These are phyloP conservation scores for Dioscorea alata DNA, from an alignment of 106 monocot genomes.

Conservation along the genomic window DNA sequence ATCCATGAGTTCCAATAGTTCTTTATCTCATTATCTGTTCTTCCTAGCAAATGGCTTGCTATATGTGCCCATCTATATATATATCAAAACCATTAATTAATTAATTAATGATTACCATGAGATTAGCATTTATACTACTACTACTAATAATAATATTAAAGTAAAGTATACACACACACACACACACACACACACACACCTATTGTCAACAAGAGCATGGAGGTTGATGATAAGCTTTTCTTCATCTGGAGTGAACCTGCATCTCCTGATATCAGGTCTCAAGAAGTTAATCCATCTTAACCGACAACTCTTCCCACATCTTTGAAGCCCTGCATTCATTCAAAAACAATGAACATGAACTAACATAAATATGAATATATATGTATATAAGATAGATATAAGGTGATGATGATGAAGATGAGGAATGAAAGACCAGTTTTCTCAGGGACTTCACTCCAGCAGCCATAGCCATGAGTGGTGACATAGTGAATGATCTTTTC, in stretches of 20 bases:
- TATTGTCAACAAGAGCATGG: constrained; percentile 55
- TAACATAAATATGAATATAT: too few relatives aligned
- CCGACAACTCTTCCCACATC: constrained; percentile 62
- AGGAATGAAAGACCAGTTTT: constrained; percentile 2
- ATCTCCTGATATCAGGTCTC: constrained; percentile 54
- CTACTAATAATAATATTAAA: too few relatives aligned
- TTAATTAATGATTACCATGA: background rate
- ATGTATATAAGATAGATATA: background rate
- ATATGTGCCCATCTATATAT: constrained; percentile 64
- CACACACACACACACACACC: constrained; percentile 17
- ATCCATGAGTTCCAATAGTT: constrained; percentile 84
- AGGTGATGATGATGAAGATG: background rate
- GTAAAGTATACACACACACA: too few relatives aligned
- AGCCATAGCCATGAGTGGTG: constrained; percentile 12
- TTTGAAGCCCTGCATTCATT: constrained; percentile 38
- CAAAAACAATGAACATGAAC: background rate
- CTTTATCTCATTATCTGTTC: constrained; percentile 74
- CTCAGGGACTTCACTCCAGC: constrained; percentile 22
- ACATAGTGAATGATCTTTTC: constrained; percentile 14
- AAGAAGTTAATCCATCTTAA: constrained; percentile 58
- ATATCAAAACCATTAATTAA: background rate
- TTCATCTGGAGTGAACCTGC: constrained; percentile 45
- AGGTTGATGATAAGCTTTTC: constrained; percentile 63
- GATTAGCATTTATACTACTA: too few relatives aligned
- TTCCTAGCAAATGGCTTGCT: constrained; percentile 62